Percentiles rank a stretch among this genome's conserved stretches.
These are phyloP conservation scores for Cercospora canescens DNA, from an alignment of 2,329 filamentous ascomycete genomes.

Conservation along the genomic window DNA sequence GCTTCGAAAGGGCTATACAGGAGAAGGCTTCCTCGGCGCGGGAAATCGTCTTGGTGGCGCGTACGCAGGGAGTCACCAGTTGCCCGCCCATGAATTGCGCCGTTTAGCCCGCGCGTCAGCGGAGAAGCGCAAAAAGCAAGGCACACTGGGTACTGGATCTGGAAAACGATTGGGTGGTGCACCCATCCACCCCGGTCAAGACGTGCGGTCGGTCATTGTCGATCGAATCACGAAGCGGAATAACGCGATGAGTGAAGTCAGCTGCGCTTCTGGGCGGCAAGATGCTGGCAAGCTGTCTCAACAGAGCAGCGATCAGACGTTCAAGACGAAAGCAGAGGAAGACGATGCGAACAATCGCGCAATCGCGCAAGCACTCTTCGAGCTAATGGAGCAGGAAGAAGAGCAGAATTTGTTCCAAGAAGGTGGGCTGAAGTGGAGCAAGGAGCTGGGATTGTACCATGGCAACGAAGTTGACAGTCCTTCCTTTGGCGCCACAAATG, in stretches of 20 bases:
- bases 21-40: slow-evolving; percentile 79
- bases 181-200: slow-evolving; percentile 55
- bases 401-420: slow-evolving; percentile 47
- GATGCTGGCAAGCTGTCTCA: slow-evolving; percentile 66
- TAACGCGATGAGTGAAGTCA: slow-evolving; percentile 58
- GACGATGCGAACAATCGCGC: slow-evolving; percentile 86
- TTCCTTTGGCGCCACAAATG: neutral
- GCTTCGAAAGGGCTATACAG: slow-evolving; percentile 79
- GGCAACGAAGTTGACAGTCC: slow-evolving; percentile 15
- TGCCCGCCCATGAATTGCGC: slow-evolving; percentile 70
- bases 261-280: slow-evolving; percentile 70
- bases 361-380: slow-evolving; percentile 81
- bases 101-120: slow-evolving; percentile 68
- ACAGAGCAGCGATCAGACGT: slow-evolving; percentile 70
- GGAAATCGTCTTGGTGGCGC: slow-evolving; percentile 73
- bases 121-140: slow-evolving; percentile 60
- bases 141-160: slow-evolving; percentile 57
- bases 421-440: slow-evolving; percentile 39
- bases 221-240: slow-evolving; percentile 67
- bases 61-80: slow-evolving; percentile 47
- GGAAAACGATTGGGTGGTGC: slow-evolving; percentile 73
- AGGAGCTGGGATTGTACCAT: slow-evolving; percentile 38
- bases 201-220: slow-evolving; percentile 72
- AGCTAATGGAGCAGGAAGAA: slow-evolving; percentile 80
- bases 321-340: slow-evolving; percentile 80